phyloP scores from a whole-genome alignment of 306 rosid species.

The Carpinus fangiana region DNA sequence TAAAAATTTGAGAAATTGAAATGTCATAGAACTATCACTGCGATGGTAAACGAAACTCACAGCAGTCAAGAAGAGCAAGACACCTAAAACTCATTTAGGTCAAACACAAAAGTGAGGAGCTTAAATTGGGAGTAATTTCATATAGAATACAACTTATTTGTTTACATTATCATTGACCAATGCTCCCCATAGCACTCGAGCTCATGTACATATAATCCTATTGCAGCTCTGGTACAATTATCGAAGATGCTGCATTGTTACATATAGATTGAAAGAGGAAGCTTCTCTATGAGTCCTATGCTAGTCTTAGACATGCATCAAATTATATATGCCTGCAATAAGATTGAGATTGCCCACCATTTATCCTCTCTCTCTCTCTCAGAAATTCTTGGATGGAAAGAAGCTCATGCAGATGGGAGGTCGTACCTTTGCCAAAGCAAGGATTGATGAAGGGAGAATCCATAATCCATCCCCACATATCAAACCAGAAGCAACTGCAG shows the following conservation, averaged over 20 bases:
- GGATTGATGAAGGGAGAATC: constrained; percentile 93
- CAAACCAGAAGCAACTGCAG: constrained; percentile 96
- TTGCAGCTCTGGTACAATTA: background rate
- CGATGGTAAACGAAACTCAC: too few relatives aligned
- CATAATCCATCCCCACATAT: constrained; percentile 97
- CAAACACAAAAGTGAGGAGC: background rate
- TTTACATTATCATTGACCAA: background rate
- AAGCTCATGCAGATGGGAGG: constrained; percentile 97
- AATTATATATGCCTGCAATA: background rate
- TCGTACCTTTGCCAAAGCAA: constrained; percentile 70
- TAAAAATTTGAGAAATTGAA: too few relatives aligned
- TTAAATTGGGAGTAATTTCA: background rate
- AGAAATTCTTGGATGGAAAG: constrained; percentile 37
- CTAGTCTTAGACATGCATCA: background rate
- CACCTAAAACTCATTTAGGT: too few relatives aligned
- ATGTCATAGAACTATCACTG: too few relatives aligned
- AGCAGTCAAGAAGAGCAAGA: too few relatives aligned
- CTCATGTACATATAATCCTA: constrained; percentile 23
- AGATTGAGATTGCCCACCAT: constrained; percentile 8
- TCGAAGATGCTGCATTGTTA: constrained; percentile 18
- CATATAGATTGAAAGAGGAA: background rate
- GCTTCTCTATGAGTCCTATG: background rate
- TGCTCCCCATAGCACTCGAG: background rate
- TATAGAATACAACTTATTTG: background rate
- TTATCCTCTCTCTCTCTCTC: constrained; percentile 2